Evolutionary conservation across 2,329 filamentous ascomycete species (phyloP).

Genomic region (Magnaporthiopsis incrustans): DNA sequence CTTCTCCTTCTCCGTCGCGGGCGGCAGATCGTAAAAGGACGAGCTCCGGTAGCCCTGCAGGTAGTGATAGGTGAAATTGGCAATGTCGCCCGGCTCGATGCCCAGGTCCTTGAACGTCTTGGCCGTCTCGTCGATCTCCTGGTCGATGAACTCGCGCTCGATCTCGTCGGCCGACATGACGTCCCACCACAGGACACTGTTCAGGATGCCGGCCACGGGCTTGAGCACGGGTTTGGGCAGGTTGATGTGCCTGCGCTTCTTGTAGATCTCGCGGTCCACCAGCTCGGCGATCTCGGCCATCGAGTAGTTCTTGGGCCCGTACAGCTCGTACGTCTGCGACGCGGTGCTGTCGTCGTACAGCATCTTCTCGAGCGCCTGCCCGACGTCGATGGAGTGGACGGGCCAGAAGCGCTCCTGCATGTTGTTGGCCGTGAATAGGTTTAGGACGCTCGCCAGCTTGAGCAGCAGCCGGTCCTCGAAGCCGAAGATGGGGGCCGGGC

Average conservation of each 20-base stretch:
- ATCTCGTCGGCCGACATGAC: conserved; percentile 76
- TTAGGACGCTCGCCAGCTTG: conserved; percentile 70
- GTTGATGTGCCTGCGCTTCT: conserved; percentile 85
- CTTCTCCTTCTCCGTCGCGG: conserved; percentile 90
- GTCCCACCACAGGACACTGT: conserved; percentile 84
- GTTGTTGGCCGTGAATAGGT: conserved; percentile 84
- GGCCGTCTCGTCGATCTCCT: conserved; percentile 79
- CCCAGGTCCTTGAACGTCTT: conserved; percentile 94
- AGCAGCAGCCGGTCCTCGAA: conserved; percentile 90
- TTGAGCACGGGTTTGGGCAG: conserved; percentile 74
- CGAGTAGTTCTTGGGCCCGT: conserved; percentile 87
- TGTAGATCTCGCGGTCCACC: conserved; percentile 88
- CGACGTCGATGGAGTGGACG: conserved; percentile 89
- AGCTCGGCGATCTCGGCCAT: conserved; percentile 78
- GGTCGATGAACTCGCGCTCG: conserved; percentile 88
- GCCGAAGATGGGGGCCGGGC: conserved; percentile 87
- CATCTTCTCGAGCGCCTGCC: conserved; percentile 81
- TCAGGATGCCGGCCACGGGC: conserved; percentile 65
- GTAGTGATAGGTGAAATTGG: conserved; percentile 86
- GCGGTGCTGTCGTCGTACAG: conserved; percentile 85
- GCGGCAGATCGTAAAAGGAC: conserved; percentile 85
- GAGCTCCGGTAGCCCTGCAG: conserved; percentile 87
- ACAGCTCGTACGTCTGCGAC: conserved; percentile 87
- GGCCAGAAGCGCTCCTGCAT: conserved; percentile 88
- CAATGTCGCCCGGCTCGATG: conserved; percentile 82